These are phyloP conservation scores for Dionaea muscipula DNA, from an alignment of 179 eudicot genomes.

Conservation along the genomic window DNA sequence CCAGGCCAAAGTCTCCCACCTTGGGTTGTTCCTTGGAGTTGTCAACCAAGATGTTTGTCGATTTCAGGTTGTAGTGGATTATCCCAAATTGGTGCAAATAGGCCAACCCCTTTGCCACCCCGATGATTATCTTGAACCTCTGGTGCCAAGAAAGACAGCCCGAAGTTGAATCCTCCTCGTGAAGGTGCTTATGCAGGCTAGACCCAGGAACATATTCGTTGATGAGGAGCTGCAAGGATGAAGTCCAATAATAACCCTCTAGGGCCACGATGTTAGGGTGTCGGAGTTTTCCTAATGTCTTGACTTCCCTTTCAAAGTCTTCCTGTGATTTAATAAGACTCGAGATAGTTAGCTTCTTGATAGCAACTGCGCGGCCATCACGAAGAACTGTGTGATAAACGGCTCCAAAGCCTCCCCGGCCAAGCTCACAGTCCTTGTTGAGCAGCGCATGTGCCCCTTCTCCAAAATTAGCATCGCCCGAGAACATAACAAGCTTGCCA, in stretches of 20 bases:
- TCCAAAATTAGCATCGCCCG: constrained; percentile 58
- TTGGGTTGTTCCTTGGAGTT: constrained; percentile 38
- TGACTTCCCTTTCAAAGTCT: constrained; percentile 69
- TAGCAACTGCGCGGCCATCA: constrained; percentile 65
- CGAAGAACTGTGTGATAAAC: constrained; percentile 51
- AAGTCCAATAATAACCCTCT: constrained; percentile 80
- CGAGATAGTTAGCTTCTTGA: constrained; percentile 69
- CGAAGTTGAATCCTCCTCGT: constrained; percentile 23
- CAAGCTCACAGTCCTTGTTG: constrained; percentile 64
- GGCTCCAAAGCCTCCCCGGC: constrained; percentile 83
- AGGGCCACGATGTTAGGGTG: constrained; percentile 58
- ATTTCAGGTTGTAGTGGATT: constrained; percentile 70
- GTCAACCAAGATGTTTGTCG: constrained; percentile 51
- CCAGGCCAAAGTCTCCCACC: constrained; percentile 72
- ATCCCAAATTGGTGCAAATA: constrained; percentile 50
- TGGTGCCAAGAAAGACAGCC: constrained; percentile 53
- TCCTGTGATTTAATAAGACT: constrained; percentile 68
- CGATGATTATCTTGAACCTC: constrained; percentile 48
- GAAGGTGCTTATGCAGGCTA: constrained; percentile 58
- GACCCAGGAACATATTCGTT: constrained; percentile 43
- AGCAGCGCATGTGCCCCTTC: constrained; percentile 58
- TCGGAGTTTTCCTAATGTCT: constrained; percentile 45
- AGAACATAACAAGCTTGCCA: constrained; percentile 82
- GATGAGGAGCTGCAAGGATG: constrained; percentile 66
- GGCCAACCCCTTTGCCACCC: constrained; percentile 63